Evolutionary conservation across 306 rosid species (phyloP).

Genomic region (Rubus idaeus): DNA sequence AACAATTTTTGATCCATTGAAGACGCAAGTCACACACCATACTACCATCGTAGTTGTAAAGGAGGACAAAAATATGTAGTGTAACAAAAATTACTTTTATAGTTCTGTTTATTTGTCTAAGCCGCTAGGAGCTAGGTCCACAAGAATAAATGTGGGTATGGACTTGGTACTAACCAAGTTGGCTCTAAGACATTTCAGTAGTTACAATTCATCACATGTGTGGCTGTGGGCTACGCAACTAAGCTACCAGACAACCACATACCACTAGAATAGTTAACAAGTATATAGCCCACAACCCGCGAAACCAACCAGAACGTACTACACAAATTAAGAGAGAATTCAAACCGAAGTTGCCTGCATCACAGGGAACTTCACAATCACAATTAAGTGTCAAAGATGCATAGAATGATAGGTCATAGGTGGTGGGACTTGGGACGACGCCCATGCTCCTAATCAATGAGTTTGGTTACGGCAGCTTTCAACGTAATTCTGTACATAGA

Average conservation of each 20-base stretch:
- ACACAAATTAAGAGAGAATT: neutral
- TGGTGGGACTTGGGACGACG: neutral
- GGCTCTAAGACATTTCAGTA: neutral
- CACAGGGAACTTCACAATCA: constrained; percentile 1
- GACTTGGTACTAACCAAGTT: neutral
- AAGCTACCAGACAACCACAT: neutral
- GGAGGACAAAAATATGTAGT: too few relatives aligned
- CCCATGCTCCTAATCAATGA: constrained; percentile 7
- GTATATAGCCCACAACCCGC: neutral
- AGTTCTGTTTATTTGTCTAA: too few relatives aligned
- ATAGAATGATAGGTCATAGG: neutral
- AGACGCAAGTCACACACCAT: too few relatives aligned
- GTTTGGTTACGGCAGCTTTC: neutral
- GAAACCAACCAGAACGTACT: neutral
- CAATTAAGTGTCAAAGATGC: neutral
- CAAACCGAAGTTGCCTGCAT: constrained; percentile 6
- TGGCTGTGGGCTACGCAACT: constrained; percentile 11
- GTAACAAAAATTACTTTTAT: too few relatives aligned
- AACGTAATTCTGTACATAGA: neutral
- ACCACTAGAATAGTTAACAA: neutral
- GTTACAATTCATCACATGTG: neutral
- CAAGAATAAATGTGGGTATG: neutral
- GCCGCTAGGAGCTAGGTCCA: neutral
- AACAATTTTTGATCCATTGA: too few relatives aligned
- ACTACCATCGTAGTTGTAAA: too few relatives aligned